These are phyloP conservation scores for Arxiozyma slooffiae DNA, from an alignment of 1,139 yeast genomes.

Conservation along the genomic window DNA sequence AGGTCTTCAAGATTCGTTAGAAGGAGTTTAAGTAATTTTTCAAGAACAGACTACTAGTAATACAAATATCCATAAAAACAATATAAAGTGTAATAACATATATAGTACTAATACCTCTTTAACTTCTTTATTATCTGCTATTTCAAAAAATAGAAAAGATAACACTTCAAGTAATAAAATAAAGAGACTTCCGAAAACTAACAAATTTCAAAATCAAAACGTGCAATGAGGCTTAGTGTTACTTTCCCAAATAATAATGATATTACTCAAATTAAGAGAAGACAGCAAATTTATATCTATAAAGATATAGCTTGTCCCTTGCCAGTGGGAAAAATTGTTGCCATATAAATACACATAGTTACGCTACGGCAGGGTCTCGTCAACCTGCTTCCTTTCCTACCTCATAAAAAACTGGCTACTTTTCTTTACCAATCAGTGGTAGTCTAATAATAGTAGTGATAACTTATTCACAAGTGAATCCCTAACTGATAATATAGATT, in stretches of 20 bases:
- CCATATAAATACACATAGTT: neutral
- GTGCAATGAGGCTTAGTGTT: neutral
- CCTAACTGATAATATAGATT: neutral
- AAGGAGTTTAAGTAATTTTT: conserved; percentile 23
- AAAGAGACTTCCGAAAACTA: neutral
- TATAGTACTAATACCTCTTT: neutral
- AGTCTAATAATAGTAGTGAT: conserved; percentile 1
- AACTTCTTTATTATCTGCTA: neutral
- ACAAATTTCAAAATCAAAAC: neutral
- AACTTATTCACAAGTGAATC: neutral
- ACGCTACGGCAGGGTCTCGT: neutral
- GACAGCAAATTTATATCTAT: neutral
- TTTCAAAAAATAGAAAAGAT: neutral
- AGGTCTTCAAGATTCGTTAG: conserved; percentile 14
- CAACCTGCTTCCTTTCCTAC: neutral
- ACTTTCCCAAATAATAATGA: neutral
- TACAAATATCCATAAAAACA: neutral
- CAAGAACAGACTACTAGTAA: conserved; percentile 12
- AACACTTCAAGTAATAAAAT: no score
- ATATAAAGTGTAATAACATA: neutral
- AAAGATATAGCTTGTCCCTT: neutral
- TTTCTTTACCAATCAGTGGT: neutral
- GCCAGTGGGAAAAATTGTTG: neutral
- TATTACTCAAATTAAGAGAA: neutral
- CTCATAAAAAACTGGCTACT: neutral